These are phyloP conservation scores for Diplosphaera chodatii DNA, from an alignment of 139 green algal genomes.

Conservation along the genomic window DNA sequence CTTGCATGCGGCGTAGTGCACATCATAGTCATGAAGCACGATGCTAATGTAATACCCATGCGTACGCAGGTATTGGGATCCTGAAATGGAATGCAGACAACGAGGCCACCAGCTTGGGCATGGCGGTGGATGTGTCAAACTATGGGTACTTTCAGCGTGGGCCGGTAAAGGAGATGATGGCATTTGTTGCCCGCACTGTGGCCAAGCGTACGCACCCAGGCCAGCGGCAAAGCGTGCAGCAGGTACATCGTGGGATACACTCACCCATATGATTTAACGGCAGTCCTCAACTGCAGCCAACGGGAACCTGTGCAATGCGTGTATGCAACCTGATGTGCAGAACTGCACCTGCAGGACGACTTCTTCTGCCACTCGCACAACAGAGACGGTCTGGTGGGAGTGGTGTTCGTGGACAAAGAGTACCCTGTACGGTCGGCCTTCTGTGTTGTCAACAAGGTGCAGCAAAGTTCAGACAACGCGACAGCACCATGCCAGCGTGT, in stretches of 20 bases:
- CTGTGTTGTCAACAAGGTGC: slow-evolving; percentile 80
- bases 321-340: too few species aligned
- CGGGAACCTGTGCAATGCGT: too few species aligned
- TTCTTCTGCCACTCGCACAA: slow-evolving; percentile 94
- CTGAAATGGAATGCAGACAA: slow-evolving; percentile 65
- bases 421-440: slow-evolving; percentile 93
- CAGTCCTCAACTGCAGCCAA: too few species aligned
- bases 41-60: too few species aligned
- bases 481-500: too few species aligned
- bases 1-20: too few species aligned
- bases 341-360: slow-evolving; percentile 65
- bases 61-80: slow-evolving; percentile 32
- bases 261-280: too few species aligned
- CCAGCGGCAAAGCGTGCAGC: slow-evolving; percentile 73
- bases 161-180: slow-evolving; percentile 88
- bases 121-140: slow-evolving; percentile 73
- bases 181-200: slow-evolving; percentile 89
- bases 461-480: too few species aligned
- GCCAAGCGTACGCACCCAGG: slow-evolving; percentile 77
- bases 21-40: too few species aligned
- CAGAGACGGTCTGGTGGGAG: slow-evolving; percentile 73
- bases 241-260: background rate
- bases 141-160: slow-evolving; percentile 92
- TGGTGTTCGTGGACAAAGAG: slow-evolving; percentile 85
- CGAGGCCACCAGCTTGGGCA: slow-evolving; percentile 68